Evolutionary conservation across 1,284 basidiomycete species (phyloP).

Genomic region (Athelia sp.): DNA sequence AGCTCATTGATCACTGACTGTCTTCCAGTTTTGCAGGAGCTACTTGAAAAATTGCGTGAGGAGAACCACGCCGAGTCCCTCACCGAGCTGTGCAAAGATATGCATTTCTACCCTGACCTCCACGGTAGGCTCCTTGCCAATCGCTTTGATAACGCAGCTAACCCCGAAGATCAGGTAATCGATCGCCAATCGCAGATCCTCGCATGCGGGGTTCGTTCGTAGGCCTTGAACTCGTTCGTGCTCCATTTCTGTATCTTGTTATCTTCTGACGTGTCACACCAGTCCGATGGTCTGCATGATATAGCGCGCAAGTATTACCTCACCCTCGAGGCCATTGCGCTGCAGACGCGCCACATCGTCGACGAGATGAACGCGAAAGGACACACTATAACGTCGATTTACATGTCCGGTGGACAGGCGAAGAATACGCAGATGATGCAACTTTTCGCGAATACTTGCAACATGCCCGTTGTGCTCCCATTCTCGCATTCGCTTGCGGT

Average conservation of each 20-base stretch:
- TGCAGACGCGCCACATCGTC: conserved; percentile 94
- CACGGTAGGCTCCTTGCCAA: conserved; percentile 46
- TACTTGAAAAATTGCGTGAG: conserved; percentile 63
- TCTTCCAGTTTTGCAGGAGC: conserved; percentile 64
- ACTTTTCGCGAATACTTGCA: conserved; percentile 84
- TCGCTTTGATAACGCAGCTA: conserved; percentile 1
- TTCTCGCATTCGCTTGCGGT: conserved; percentile 77
- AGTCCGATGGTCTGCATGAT: conserved; percentile 76
- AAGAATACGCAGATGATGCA: conserved; percentile 83
- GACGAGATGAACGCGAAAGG: conserved; percentile 87
- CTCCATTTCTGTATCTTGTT: too few relatives aligned
- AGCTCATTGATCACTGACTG: background rate
- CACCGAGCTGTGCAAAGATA: conserved; percentile 84
- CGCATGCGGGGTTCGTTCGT: conserved; percentile 90
- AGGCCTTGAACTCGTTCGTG: conserved; percentile 72
- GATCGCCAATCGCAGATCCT: conserved; percentile 93
- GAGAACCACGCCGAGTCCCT: conserved; percentile 55
- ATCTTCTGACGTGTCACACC: too few relatives aligned
- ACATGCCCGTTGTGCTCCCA: conserved; percentile 83
- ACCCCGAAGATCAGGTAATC: conserved; percentile 63
- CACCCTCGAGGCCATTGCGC: conserved; percentile 90
- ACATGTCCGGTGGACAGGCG: conserved; percentile 91
- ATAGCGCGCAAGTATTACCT: conserved; percentile 90
- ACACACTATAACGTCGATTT: conserved; percentile 82
- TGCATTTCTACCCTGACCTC: conserved; percentile 94